Conservation (phyloP, 345 rosid species). For the Citrus unshiu region DNA sequence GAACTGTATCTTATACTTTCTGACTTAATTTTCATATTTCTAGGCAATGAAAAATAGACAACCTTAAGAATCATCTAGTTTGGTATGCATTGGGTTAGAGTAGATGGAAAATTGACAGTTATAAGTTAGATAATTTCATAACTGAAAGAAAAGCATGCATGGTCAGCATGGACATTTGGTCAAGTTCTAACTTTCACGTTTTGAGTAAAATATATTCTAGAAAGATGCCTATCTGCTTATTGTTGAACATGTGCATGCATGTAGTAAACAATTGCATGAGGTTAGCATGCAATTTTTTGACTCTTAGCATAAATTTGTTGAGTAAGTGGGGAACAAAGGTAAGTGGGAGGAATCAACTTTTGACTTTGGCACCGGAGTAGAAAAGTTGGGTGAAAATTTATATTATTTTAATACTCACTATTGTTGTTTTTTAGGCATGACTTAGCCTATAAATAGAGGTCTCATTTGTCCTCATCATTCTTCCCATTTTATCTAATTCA, state of each 20-base stretch:
- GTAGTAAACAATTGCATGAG: rapidly evolving
- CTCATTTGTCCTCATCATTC: no score
- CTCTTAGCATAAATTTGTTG: no score
- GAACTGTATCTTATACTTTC: not conserved
- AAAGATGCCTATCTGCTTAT: not conserved
- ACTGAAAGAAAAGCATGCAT: not conserved
- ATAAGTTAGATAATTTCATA: no score
- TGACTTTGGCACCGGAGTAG: rapidly evolving
- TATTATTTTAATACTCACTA: no score
- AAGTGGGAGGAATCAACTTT: no score
- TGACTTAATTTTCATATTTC: not conserved
- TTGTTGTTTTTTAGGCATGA: no score
- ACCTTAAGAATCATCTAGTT: not conserved
- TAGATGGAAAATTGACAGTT: not conserved
- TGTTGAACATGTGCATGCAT: no score
- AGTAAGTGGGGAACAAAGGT: no score
- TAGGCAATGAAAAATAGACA: not conserved
- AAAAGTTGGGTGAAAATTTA: no score
- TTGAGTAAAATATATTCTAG: not conserved
- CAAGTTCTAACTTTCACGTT: not conserved
- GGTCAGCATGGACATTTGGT: not conserved
- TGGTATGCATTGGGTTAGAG: not conserved
- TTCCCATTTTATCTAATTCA: no score
- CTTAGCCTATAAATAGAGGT: no score
- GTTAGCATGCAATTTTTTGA: no score